Percentiles rank a stretch among this genome's conserved stretches.
Conservation (phyloP, 2,329 filamentous ascomycete species). For the Aspergillus aculeatus region DNA sequence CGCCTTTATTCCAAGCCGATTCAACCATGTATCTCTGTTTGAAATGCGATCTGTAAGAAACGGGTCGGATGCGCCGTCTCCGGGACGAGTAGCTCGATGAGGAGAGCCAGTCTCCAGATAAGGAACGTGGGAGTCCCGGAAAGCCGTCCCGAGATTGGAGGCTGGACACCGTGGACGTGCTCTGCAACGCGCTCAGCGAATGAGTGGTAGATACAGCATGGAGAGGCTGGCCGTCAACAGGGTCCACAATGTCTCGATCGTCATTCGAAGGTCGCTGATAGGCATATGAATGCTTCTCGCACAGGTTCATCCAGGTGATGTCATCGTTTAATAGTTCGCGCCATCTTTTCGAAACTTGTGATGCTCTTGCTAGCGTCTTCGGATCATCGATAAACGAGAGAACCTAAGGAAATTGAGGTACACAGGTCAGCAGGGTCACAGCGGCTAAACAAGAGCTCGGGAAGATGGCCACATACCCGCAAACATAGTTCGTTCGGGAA, state of each 20-base stretch:
- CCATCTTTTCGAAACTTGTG: slow-evolving; percentile 95
- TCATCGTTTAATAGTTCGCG: slow-evolving; percentile 91
- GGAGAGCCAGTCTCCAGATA: slow-evolving; percentile 35
- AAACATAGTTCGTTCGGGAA: slow-evolving; percentile 92
- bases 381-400: slow-evolving; percentile 97
- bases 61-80: slow-evolving; percentile 61
- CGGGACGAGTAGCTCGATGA: slow-evolving; percentile 32
- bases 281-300: slow-evolving; percentile 93
- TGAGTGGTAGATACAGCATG: slow-evolving; percentile 22
- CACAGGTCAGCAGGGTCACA: slow-evolving; percentile 13
- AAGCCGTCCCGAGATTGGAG: slow-evolving; percentile 47
- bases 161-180: slow-evolving; percentile 26
- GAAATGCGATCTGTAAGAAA: slow-evolving; percentile 93
- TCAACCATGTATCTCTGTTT: slow-evolving; percentile 97
- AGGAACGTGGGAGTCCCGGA: slow-evolving; percentile 45
- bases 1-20: slow-evolving; percentile 91
- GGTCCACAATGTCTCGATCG: slow-evolving; percentile 36
- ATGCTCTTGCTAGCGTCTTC: slow-evolving; percentile 86
- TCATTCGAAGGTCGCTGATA: slow-evolving; percentile 62
- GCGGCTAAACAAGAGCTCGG: neutral
- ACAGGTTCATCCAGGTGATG: slow-evolving; percentile 96
- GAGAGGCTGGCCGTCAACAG: slow-evolving; percentile 30
- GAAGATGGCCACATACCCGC: slow-evolving; percentile 55
- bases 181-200: slow-evolving; percentile 23
- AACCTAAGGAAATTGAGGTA: slow-evolving; percentile 56